Percentiles rank a stretch among this genome's conserved stretches.
These are phyloP conservation scores for Aspergillus cavernicola DNA, from an alignment of 495 filamentous ascomycete genomes.

Conservation along the genomic window DNA sequence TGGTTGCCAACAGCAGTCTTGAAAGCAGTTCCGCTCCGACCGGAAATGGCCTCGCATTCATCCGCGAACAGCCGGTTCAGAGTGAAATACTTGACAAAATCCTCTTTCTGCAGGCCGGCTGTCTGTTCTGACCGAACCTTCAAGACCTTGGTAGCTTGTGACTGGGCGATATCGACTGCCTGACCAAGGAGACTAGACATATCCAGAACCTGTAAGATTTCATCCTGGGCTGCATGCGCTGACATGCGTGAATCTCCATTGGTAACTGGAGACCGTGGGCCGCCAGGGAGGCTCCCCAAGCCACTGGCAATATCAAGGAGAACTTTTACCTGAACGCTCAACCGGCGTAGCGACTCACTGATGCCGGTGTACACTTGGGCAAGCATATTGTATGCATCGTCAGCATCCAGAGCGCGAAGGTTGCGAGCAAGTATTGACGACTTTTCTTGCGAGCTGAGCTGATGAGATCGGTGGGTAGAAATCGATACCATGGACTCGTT, in stretches of 20 bases:
- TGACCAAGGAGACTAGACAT: slow-evolving; percentile 92
- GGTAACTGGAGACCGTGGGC: slow-evolving; percentile 4
- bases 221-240: slow-evolving; percentile 58
- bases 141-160: slow-evolving; percentile 86
- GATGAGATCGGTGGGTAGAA: slow-evolving; percentile 71
- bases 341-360: slow-evolving; percentile 77
- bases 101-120: slow-evolving; percentile 63
- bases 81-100: slow-evolving; percentile 87
- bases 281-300: slow-evolving; percentile 40
- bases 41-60: slow-evolving; percentile 94
- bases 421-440: slow-evolving; percentile 88
- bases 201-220: slow-evolving; percentile 79
- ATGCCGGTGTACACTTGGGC: slow-evolving; percentile 79
- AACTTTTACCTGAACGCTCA: slow-evolving; percentile 90
- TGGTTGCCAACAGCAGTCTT: slow-evolving; percentile 89
- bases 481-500: slow-evolving; percentile 84
- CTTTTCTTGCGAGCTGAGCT: slow-evolving; percentile 79
- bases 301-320: slow-evolving; percentile 92
- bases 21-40: slow-evolving; percentile 74
- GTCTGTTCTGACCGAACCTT: slow-evolving; percentile 88
- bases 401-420: slow-evolving; percentile 75
- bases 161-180: slow-evolving; percentile 88
- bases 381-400: slow-evolving; percentile 83
- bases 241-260: slow-evolving; percentile 10
- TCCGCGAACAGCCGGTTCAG: slow-evolving; percentile 93